Evolutionary conservation across 345 rosid species (phyloP).

Genomic region (Citrus trifoliata): DNA sequence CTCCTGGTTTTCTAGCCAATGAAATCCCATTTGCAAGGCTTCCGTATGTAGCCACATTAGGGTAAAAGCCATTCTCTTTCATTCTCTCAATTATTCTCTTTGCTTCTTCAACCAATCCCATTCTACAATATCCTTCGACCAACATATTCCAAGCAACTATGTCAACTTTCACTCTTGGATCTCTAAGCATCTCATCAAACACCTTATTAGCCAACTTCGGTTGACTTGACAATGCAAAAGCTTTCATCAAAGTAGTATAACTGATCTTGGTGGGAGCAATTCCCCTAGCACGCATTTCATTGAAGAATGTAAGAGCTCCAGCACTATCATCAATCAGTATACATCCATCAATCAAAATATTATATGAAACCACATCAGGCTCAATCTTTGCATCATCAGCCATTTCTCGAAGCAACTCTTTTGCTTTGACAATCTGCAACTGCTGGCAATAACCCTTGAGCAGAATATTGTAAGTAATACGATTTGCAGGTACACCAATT

Average conservation of each 20-base stretch:
- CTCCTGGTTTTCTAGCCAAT: slow-evolving; percentile 91
- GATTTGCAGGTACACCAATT: slow-evolving; percentile 75
- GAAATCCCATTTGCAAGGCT: slow-evolving; percentile 83
- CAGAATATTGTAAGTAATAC: slow-evolving; percentile 82
- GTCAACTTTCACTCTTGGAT: slow-evolving; percentile 79
- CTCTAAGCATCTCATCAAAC: slow-evolving; percentile 83
- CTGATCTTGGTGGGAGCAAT: slow-evolving; percentile 87
- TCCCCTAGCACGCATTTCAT: slow-evolving; percentile 77
- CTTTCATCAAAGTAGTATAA: slow-evolving; percentile 96
- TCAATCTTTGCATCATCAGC: slow-evolving; percentile 47
- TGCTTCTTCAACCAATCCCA: slow-evolving; percentile 80
- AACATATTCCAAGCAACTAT: slow-evolving; percentile 88
- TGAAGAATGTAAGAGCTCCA: slow-evolving; percentile 76
- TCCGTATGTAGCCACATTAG: slow-evolving; percentile 79
- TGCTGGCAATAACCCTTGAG: slow-evolving; percentile 89
- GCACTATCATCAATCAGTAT: slow-evolving; percentile 81
- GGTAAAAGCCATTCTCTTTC: slow-evolving; percentile 69
- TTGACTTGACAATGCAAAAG: slow-evolving; percentile 82
- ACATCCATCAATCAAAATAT: slow-evolving; percentile 86
- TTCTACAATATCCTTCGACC: slow-evolving; percentile 77
- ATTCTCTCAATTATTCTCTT: slow-evolving; percentile 60
- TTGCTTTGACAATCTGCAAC: slow-evolving; percentile 69
- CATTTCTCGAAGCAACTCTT: slow-evolving; percentile 74
- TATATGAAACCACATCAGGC: slow-evolving; percentile 89
- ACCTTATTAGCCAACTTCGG: slow-evolving; percentile 86